Evolutionary conservation across 257 asterid genomes (phyloP), one percentile per base, ranked within the genome.

Genomic region (Nicotiana tomentosiformis): DNA sequence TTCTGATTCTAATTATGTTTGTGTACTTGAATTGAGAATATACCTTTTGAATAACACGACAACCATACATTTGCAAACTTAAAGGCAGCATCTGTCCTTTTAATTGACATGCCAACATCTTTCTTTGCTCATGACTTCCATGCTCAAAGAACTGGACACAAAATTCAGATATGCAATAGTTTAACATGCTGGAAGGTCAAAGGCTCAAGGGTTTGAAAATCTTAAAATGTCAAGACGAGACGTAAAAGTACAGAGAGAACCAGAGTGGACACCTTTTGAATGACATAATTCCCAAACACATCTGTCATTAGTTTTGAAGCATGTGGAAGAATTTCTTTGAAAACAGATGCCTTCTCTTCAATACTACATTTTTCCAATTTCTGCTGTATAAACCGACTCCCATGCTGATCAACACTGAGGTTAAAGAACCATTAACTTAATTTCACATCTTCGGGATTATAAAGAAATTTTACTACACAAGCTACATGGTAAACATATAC

Each of bases 11-110:
- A 23, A 74, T 74, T 26, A 49, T 26, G 53, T 49, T 7, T 14
- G 14, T 74, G 29, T 57, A 33, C 68, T 69, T 60, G 51, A 49
- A 55, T 39, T 64, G 51, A 20, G 70, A 80, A 86, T 89, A 55
- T 83, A 95, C 98, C 98, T 95, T 95, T 81, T 95, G 98, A 77
- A 95, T 95, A 83, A 93, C 98, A 61, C 98, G 98, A 68, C 98
- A 95, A 15, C 98, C 98, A 88, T 95, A 95, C 98, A 95, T 93
- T 84, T 95, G 98, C 85, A 95, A 84, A 87, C 98, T 93, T 81
- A 95, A 86, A 58, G 92, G 87, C 37, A 93, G 86, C 91, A 95
- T 90, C 84, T 92, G 91, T 57, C 94, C 93, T 60, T 91, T 86
- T 56, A 95, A 87, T 85, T 92, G 95, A 81, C 84, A 86, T 58